Evolutionary conservation across 768 basidiomycete genomes (phyloP), one percentile per base, ranked within the genome.

Genomic region (Xerocomus spinulosus): DNA sequence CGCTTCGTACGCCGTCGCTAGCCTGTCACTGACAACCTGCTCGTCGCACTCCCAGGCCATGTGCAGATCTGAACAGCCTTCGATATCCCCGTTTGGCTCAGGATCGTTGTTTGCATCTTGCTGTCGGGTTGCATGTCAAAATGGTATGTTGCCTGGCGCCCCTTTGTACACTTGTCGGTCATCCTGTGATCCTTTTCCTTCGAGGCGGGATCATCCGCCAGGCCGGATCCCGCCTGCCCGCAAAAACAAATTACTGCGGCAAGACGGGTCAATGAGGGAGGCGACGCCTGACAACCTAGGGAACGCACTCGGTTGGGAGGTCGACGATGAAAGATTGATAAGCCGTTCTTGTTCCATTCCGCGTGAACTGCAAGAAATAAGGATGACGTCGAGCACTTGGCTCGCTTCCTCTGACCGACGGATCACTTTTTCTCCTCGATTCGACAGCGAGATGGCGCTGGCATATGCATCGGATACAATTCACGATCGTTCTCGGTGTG

Each of bases 171-270:
- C n/a, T n/a, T n/a, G n/a, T n/a, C n/a, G 25, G 25, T 0, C 20
- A 25, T 36, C 9, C 24, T 32, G 6, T 36, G 34, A 21, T 20
- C 38, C 8, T 18, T 13, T 30, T 32, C 2, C 32, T 32, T 17
- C 34, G 35, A 20, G 23, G 39, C 17, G 46, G 42, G 24, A 35
- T 48, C 26, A 13, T 35, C 49, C 44, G 43, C 25, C 40, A 12
- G 25, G 15, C 37, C 44, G 36, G 26, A n/a, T 29, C 17, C 25
- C 20, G 36, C 48, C 40, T 48, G 10, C 26, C 41, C n/a, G 15
- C 34, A 14, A 29, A 23, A 43, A 40, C 28, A 30, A 39, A 57
- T 44, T 13, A n/a, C 42, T 42, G 45, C 33, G 29, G n/a, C 28
- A 28, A 9, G 12, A 23, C 46, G 39, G 37, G 24, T 42, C 42